phyloP scores from a whole-genome alignment of 495 filamentous ascomycete species.

The Evernia prunastri region DNA sequence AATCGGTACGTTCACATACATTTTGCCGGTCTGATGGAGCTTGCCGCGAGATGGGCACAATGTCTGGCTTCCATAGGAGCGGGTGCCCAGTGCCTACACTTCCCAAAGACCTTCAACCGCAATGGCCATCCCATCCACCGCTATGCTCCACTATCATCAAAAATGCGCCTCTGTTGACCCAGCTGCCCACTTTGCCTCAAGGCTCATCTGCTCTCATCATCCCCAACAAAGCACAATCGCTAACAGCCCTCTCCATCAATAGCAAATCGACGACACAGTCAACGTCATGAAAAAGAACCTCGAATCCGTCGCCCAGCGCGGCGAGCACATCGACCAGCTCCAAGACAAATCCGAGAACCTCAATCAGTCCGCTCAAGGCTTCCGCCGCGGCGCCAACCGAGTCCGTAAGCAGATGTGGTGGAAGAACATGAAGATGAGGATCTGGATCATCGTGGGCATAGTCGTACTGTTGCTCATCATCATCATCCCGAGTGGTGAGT shows the following conservation, averaged over 20 bases:
- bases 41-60: not conserved
- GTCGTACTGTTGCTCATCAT: constrained; percentile 86
- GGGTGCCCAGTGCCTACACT: not conserved
- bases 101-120: not conserved
- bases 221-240: constrained; percentile 10
- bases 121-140: not conserved
- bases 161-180: not conserved
- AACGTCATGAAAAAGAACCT: constrained; percentile 92
- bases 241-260: constrained; percentile 27
- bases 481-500: constrained; percentile 25
- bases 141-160: not conserved
- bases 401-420: constrained; percentile 94
- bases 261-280: constrained; percentile 97
- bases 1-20: constrained; percentile 59
- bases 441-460: constrained; percentile 84
- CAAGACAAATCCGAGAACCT: constrained; percentile 96
- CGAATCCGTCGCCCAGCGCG: constrained; percentile 86
- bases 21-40: not conserved
- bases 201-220: not conserved
- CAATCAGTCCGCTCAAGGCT: constrained; percentile 80
- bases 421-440: constrained; percentile 99
- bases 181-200: not conserved
- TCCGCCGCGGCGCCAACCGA: constrained; percentile 89
- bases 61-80: not conserved
- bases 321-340: constrained; percentile 78